Conservation (phyloP, 768 basidiomycete genomes). For the Xerocomellus chrysenteron region DNA sequence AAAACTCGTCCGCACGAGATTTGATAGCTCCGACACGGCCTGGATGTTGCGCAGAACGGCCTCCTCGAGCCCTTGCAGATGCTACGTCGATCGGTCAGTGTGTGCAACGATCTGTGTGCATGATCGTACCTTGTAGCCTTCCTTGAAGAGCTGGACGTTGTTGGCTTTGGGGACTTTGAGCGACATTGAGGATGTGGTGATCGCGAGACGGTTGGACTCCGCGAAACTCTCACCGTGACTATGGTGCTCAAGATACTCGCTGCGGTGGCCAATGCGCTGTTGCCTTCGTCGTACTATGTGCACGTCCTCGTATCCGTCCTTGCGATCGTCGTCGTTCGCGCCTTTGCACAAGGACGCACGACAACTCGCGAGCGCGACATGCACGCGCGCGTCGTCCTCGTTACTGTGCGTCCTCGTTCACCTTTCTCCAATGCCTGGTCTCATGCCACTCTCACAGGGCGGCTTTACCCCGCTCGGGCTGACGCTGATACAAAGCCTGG, state of each 20-base stretch:
- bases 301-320: constrained; percentile 49
- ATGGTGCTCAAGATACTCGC: constrained; percentile 59
- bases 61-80: constrained; percentile 90
- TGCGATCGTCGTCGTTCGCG: constrained; percentile 47
- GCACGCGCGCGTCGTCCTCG: constrained; percentile 65
- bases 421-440: background rate
- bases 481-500: constrained; percentile 63
- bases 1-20: constrained; percentile 95
- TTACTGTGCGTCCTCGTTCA: constrained; percentile 53
- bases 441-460: constrained; percentile 45
- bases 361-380: constrained; percentile 74
- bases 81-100: constrained; percentile 38
- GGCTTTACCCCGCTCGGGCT: constrained; percentile 74
- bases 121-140: constrained; percentile 84
- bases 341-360: constrained; percentile 66
- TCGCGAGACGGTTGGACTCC: constrained; percentile 13
- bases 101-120: constrained; percentile 2
- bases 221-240: constrained; percentile 1
- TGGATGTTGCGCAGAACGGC: constrained; percentile 96
- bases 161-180: constrained; percentile 91
- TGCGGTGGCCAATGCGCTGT: constrained; percentile 38
- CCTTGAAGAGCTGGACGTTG: constrained; percentile 92
- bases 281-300: constrained; percentile 58
- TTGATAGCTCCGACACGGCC: constrained; percentile 91
- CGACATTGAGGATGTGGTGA: constrained; percentile 55